phyloP scores from a whole-genome alignment of 2,329 filamentous ascomycete species.

The Hymenoscyphus fructigenus region DNA sequence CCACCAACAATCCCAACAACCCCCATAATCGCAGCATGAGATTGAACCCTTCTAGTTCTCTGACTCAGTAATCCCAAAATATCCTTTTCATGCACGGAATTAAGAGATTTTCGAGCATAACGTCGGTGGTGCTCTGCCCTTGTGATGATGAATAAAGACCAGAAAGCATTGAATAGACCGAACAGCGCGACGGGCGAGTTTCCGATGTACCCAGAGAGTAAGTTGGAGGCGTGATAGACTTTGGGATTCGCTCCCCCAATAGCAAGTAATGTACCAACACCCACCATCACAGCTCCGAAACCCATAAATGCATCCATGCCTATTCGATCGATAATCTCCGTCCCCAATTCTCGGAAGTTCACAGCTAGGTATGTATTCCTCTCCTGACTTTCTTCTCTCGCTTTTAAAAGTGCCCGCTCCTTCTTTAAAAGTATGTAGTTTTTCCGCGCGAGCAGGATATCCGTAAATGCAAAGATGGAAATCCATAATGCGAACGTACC shows the following conservation, averaged over 20 bases:
- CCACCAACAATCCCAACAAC: constrained; percentile 48
- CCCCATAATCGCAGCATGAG: constrained; percentile 47
- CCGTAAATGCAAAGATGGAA: constrained; percentile 46
- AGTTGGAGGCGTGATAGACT: constrained; percentile 49
- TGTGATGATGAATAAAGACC: constrained; percentile 46
- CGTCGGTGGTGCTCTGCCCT: constrained; percentile 43
- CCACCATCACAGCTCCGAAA: constrained; percentile 49
- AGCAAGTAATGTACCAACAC: constrained; percentile 52
- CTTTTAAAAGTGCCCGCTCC: constrained; percentile 41
- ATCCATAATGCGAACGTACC: constrained; percentile 47
- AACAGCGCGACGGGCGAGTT: constrained; percentile 51
- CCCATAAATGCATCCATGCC: constrained; percentile 53
- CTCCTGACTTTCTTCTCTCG: constrained; percentile 26
- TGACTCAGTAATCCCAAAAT: constrained; percentile 34
- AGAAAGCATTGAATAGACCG: constrained; percentile 48
- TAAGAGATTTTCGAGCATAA: constrained; percentile 30
- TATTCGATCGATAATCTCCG: constrained; percentile 50
- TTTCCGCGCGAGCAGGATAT: constrained; percentile 43
- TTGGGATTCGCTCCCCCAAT: constrained; percentile 47
- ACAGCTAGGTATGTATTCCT: constrained; percentile 44
- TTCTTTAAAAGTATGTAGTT: constrained; percentile 47
- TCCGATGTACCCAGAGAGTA: constrained; percentile 55
- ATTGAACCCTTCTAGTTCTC: constrained; percentile 43
- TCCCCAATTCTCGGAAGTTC: constrained; percentile 49
- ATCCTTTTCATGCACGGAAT: constrained; percentile 25